Evolutionary conservation across 139 green algal genomes (phyloP), one percentile per base, ranked within the genome.

Genomic region (Volvox africanus): DNA sequence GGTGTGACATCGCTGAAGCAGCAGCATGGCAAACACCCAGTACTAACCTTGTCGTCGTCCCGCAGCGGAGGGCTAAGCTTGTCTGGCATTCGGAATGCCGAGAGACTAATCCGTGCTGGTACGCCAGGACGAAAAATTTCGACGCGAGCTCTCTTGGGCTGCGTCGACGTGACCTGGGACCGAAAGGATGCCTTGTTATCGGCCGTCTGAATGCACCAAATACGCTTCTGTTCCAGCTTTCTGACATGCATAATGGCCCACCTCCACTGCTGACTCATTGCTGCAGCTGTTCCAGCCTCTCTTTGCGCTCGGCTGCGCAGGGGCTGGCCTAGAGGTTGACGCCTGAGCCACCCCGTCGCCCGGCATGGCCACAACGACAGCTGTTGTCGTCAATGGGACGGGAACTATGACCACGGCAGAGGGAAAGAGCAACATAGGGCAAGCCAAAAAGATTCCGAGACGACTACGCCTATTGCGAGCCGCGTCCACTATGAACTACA

Each of bases 21-120:
- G 44, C 44, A 55, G 44, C 44, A 55, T 55, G 44, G 44, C 44
- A 55, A 55, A 55, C 44, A 55, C 44, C 44, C 44, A 55, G 44
- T 55, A 21, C 75, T 26, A 3, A 84, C 95, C 94, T 96, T 96
- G 93, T 96, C 94, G 69, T 96, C 94, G 16, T 80, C 92, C 28
- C 95, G 87, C 9, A 93, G 36, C 0, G 96, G 94, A n/a, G 95
- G 94, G 24, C 92, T 95, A 5, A 92, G 94, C 73, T 94, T 91
- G 90, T 96, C 92, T 2, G 89, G 89, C 12, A 96, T 86, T 22
- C 94, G 90, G 37, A 94, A 97, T 1, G 89, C 85, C 22, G 81
- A 89, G 21, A 92, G 92, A 33, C 86, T 80, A 11, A 92, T 95
- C n/a, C 93, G 80, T 17, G 88, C 44, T 3, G 95, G 95, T 17